Conservation (phyloP, 2,329 filamentous ascomycete species). For the Talaromyces sp. region DNA sequence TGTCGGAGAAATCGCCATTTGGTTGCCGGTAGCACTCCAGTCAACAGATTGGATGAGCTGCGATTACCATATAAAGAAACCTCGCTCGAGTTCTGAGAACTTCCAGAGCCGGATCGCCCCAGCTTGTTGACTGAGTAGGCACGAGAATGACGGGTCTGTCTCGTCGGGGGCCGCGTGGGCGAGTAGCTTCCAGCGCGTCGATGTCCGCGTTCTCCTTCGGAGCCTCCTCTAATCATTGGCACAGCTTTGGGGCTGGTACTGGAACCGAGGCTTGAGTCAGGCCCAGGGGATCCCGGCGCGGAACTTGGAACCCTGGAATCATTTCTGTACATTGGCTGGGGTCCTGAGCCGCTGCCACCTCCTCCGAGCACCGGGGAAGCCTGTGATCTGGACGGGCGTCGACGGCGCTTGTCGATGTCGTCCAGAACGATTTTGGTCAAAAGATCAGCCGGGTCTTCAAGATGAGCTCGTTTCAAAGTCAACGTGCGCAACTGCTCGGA, state of each 20-base stretch:
- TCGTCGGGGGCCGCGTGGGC: slow-evolving; percentile 67
- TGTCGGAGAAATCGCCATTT: slow-evolving; percentile 97
- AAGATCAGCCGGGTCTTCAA: slow-evolving; percentile 87
- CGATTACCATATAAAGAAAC: slow-evolving; percentile 49
- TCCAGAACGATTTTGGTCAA: slow-evolving; percentile 91
- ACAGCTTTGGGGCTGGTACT: slow-evolving; percentile 45
- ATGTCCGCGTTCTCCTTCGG: slow-evolving; percentile 40
- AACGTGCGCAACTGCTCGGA: slow-evolving; percentile 88
- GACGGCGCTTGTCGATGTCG: slow-evolving; percentile 87
- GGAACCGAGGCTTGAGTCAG: slow-evolving; percentile 42
- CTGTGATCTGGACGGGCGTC: slow-evolving; percentile 80
- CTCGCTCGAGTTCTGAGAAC: slow-evolving; percentile 71
- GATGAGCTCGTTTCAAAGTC: slow-evolving; percentile 76
- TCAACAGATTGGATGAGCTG: slow-evolving; percentile 73
- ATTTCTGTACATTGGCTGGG: slow-evolving; percentile 55
- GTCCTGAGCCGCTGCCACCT: slow-evolving; percentile 48
- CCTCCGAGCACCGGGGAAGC: slow-evolving; percentile 71
- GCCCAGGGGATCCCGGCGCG: slow-evolving; percentile 60
- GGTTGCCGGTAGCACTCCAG: slow-evolving; percentile 67
- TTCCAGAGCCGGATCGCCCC: slow-evolving; percentile 81
- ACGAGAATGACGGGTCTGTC: slow-evolving; percentile 58
- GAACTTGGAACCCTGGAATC: slow-evolving; percentile 65
- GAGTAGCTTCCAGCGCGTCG: slow-evolving; percentile 67
- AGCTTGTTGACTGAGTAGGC: slow-evolving; percentile 63
- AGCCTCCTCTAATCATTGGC: slow-evolving; percentile 53